A percentile compares a stretch with the other conserved stretches of the same genome.
Evolutionary conservation across 108 stramenopile species (phyloP).

Genomic region (Epithemia pelagica): DNA sequence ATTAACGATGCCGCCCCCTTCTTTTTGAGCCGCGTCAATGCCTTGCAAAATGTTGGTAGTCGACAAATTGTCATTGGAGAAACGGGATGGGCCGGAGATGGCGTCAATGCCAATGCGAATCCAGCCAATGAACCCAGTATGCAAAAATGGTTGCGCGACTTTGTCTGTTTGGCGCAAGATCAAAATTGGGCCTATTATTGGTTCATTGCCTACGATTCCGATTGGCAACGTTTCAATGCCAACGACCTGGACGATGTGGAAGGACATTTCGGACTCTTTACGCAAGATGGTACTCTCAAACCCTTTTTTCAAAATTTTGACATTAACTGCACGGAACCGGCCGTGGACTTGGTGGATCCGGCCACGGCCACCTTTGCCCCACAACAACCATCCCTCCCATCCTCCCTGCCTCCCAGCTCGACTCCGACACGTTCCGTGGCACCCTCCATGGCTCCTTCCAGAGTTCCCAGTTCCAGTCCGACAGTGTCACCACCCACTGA

Average conservation of each 20-base stretch:
- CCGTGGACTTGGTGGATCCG: not conserved
- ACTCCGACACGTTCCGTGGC: too few relatives aligned
- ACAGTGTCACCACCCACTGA: too few relatives aligned
- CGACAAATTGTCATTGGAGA: constrained; percentile 19
- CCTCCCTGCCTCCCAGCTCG: too few relatives aligned
- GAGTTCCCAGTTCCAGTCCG: too few relatives aligned
- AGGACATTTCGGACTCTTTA: constrained; percentile 1
- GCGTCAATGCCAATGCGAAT: constrained; percentile 14
- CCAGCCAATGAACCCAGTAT: constrained; percentile 16
- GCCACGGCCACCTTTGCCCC: not conserved
- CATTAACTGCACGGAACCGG: not conserved
- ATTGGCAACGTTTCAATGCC: constrained; percentile 25
- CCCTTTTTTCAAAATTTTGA: not conserved
- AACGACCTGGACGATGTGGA: not conserved
- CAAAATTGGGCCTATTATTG: constrained; percentile 25
- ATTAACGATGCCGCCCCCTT: not conserved
- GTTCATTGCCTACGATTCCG: constrained; percentile 29
- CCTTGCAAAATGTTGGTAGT: not conserved
- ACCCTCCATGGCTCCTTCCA: too few relatives aligned
- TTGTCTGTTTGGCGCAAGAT: constrained; percentile 13
- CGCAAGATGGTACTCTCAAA: not conserved
- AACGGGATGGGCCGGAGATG: constrained; percentile 33
- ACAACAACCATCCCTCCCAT: too few relatives aligned
- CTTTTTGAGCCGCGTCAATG: not conserved
- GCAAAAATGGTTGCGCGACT: constrained; percentile 19